These are phyloP conservation scores for Globisporangium alternatum DNA, from an alignment of 352 stramenopile genomes.

Conservation along the genomic window DNA sequence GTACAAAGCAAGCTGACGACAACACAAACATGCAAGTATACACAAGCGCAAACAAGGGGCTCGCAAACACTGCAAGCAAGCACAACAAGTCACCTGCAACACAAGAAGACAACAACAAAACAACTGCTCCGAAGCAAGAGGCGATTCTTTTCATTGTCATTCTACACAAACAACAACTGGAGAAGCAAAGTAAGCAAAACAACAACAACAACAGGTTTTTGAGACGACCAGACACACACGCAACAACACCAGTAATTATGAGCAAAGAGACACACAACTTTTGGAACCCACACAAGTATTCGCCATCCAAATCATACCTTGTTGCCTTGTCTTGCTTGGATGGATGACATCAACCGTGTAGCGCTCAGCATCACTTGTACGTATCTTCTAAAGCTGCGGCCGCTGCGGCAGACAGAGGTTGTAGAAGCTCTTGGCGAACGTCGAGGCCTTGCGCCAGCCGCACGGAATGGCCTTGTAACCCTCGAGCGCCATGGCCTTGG, in stretches of 20 bases:
- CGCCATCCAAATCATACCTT: not conserved
- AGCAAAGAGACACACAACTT: not conserved
- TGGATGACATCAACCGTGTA: too few species aligned
- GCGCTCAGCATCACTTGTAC: not conserved
- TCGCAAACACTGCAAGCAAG: not conserved
- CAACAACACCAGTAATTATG: not conserved
- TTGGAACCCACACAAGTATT: slow-evolving; percentile 1
- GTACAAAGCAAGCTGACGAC: not conserved
- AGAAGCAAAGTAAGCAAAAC: not conserved
- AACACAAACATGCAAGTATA: slow-evolving; percentile 3
- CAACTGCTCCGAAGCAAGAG: not conserved
- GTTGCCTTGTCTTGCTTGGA: not conserved
- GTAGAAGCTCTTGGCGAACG: slow-evolving; percentile 71
- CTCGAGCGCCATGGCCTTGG: slow-evolving; percentile 67
- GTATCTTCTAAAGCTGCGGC: slow-evolving; percentile 10
- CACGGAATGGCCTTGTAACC: slow-evolving; percentile 74
- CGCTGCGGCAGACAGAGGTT: slow-evolving; percentile 72
- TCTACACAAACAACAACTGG: not conserved
- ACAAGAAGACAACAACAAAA: not conserved
- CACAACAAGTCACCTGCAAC: not conserved
- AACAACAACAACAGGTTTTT: not conserved
- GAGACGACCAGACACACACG: too few species aligned
- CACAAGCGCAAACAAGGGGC: not conserved
- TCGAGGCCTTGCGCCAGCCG: slow-evolving; percentile 58
- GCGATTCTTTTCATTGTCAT: not conserved